These are phyloP conservation scores for Scheffersomyces ergatensis DNA, from an alignment of 805 yeast genomes.

Conservation along the genomic window DNA sequence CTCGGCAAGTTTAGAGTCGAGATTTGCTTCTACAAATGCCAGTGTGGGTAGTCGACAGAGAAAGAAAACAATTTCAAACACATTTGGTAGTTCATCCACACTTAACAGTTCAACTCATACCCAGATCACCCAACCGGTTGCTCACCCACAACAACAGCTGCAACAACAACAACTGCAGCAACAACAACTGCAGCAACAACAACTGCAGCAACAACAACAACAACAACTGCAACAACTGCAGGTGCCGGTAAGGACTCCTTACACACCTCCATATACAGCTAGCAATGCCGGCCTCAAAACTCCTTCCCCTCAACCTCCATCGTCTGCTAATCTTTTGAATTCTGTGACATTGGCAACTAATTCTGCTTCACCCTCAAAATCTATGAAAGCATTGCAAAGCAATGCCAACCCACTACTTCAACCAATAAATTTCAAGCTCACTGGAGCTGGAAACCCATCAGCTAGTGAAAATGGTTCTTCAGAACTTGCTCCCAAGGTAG, in stretches of 20 bases:
- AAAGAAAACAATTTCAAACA: conserved; percentile 37
- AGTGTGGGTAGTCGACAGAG: conserved; percentile 25
- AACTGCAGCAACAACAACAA: background rate
- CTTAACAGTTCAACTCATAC: conserved; percentile 9
- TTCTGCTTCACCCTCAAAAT: conserved; percentile 37
- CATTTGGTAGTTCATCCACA: conserved; percentile 28
- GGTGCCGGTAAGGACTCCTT: conserved; percentile 13
- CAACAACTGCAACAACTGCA: background rate
- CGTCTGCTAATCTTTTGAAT: conserved; percentile 14
- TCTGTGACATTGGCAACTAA: conserved; percentile 11
- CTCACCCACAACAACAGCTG: background rate
- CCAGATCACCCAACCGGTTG: conserved; percentile 19
- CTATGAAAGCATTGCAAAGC: conserved; percentile 51
- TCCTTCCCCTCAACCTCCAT: conserved; percentile 35
- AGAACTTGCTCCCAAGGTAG: background rate
- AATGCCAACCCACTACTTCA: conserved; percentile 48
- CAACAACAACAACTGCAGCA: background rate
- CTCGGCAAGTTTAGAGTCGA: conserved; percentile 34
- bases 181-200: background rate
- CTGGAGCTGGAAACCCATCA: conserved; percentile 5
- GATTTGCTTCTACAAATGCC: conserved; percentile 18
- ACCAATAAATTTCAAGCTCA: conserved; percentile 49
- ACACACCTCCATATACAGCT: conserved; percentile 42
- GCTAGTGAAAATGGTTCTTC: background rate
- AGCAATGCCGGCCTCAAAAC: conserved; percentile 24